These are phyloP conservation scores for Dillenia turbinata DNA, from an alignment of 164 flowering plant species.

Conservation along the genomic window DNA sequence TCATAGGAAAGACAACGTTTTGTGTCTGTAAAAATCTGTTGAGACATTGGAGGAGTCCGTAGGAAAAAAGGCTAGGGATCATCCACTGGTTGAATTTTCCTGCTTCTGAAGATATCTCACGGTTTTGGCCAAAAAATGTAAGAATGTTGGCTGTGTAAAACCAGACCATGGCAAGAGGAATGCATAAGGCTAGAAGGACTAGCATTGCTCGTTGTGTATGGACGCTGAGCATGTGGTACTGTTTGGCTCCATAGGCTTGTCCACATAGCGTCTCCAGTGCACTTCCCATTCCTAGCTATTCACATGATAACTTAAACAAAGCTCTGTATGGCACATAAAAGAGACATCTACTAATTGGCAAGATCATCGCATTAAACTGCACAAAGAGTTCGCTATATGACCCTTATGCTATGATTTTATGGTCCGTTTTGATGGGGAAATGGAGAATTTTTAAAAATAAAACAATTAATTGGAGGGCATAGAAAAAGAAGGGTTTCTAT, in stretches of 20 bases:
- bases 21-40: conserved; percentile 31
- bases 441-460: too few relatives aligned
- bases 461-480: too few relatives aligned
- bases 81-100: conserved; percentile 27
- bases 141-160: conserved; percentile 22
- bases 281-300: conserved; percentile 31
- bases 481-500: too few relatives aligned
- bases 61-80: conserved; percentile 33
- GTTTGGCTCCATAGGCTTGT: conserved; percentile 37
- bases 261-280: conserved; percentile 41
- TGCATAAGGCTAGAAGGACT: conserved; percentile 18
- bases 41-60: conserved; percentile 30
- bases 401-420: too few relatives aligned
- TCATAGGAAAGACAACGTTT: conserved; percentile 34
- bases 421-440: too few relatives aligned
- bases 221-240: conserved; percentile 29
- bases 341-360: too few relatives aligned
- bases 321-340: too few relatives aligned
- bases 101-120: conserved; percentile 27
- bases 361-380: too few relatives aligned
- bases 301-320: not conserved
- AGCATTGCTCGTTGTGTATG: conserved; percentile 32
- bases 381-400: too few relatives aligned
- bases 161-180: conserved; percentile 34
- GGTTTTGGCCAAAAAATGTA: conserved; percentile 21